phyloP scores from a whole-genome alignment of 202 grass and related monocot genomes.

The Zizania palustris region DNA sequence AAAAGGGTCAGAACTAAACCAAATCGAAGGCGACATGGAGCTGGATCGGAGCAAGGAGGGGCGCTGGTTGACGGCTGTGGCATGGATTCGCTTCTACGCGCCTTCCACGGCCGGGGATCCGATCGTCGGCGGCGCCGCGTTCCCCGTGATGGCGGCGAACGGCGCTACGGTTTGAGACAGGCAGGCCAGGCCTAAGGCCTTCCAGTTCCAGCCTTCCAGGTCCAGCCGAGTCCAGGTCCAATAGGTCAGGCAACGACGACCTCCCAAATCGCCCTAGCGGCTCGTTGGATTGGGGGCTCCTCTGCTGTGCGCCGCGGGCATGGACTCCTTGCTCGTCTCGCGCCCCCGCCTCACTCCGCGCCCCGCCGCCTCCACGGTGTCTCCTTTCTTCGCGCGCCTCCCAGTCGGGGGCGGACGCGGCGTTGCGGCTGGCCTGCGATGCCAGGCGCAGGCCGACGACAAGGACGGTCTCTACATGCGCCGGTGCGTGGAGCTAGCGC shows the following conservation, averaged over 20 bases:
- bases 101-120: too few relatives aligned
- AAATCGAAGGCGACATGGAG: too few relatives aligned
- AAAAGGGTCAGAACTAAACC: too few relatives aligned
- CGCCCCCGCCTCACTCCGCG: not conserved
- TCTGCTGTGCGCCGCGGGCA: not conserved
- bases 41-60: too few relatives aligned
- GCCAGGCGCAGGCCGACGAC: conserved; percentile 43
- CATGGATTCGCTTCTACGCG: too few relatives aligned
- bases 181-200: not conserved
- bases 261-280: not conserved
- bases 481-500: conserved; percentile 75
- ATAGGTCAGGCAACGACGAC: too few relatives aligned
- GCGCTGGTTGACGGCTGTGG: too few relatives aligned
- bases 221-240: not conserved
- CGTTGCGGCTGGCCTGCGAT: conserved; percentile 24
- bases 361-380: not conserved
- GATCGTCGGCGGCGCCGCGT: not conserved
- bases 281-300: conserved; percentile 19
- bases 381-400: conserved; percentile 1
- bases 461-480: conserved; percentile 75
- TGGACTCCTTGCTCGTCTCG: conserved; percentile 32
- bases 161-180: not conserved
- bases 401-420: not conserved
- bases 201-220: not conserved
- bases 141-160: not conserved